These are phyloP conservation scores for Proliferodiscus dingleyae DNA, from an alignment of 2,329 filamentous ascomycete species.

Conservation along the genomic window DNA sequence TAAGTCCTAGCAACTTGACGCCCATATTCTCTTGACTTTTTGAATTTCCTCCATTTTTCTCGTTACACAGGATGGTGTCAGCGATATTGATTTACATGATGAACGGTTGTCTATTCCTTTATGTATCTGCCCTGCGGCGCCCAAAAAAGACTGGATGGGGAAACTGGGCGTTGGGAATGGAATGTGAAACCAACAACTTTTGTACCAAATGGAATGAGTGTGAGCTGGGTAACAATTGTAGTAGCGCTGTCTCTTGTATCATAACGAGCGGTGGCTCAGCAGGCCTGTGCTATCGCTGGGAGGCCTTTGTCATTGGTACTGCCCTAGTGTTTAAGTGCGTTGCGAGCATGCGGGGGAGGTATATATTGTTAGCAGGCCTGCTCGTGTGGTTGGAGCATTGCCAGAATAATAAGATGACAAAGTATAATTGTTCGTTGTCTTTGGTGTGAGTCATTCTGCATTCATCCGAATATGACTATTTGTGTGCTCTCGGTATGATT, in stretches of 20 bases:
- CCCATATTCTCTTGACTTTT: slow-evolving; percentile 21
- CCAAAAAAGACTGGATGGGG: slow-evolving; percentile 18
- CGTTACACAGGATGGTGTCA: slow-evolving; percentile 7
- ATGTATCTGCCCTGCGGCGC: slow-evolving; percentile 18
- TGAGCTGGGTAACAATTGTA: neutral
- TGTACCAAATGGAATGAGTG: neutral
- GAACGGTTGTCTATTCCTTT: slow-evolving; percentile 12
- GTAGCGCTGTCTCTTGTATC: too few relatives aligned
- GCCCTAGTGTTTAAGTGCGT: neutral
- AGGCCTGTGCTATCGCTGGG: neutral
- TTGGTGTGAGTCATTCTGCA: too few relatives aligned
- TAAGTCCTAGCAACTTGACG: slow-evolving; percentile 8
- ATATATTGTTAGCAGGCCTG: too few relatives aligned
- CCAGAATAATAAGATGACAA: too few relatives aligned
- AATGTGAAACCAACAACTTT: neutral
- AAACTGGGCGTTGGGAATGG: slow-evolving; percentile 16
- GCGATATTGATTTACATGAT: slow-evolving; percentile 27
- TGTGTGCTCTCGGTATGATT: too few relatives aligned
- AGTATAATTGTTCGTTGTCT: too few relatives aligned
- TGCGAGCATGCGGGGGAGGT: too few relatives aligned
- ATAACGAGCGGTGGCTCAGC: neutral
- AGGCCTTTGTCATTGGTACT: neutral
- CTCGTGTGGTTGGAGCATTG: too few relatives aligned
- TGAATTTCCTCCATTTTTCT: neutral
- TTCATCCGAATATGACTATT: too few relatives aligned